phyloP scores from a whole-genome alignment of 2,329 filamentous ascomycete species.

The Ceratocystiopsis sp. region DNA sequence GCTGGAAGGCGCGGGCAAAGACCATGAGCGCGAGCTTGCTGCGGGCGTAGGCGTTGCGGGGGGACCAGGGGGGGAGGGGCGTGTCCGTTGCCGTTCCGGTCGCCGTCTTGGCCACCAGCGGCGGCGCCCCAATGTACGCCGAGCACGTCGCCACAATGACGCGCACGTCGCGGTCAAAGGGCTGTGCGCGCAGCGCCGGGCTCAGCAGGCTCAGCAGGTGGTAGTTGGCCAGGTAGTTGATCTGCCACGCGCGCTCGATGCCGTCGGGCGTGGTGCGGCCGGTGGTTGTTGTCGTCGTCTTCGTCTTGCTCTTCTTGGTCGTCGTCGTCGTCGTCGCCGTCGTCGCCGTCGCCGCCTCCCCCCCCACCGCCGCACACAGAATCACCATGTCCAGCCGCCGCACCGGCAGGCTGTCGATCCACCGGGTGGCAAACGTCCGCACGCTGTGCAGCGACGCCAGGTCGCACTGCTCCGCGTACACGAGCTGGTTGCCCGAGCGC shows the following conservation, averaged over 20 bases:
- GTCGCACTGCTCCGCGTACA: constrained; percentile 92
- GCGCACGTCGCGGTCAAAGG: constrained; percentile 82
- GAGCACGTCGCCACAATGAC: constrained; percentile 77
- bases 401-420: constrained; percentile 90
- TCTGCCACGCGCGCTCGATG: constrained; percentile 77
- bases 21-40: constrained; percentile 69
- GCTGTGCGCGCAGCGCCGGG: constrained; percentile 78
- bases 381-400: constrained; percentile 81
- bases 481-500: constrained; percentile 63
- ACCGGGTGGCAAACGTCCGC: constrained; percentile 85
- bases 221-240: constrained; percentile 93
- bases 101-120: constrained; percentile 27
- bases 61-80: constrained; percentile 34
- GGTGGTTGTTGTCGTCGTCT: constrained; percentile 18
- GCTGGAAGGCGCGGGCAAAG: constrained; percentile 82
- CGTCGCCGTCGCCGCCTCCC: constrained; percentile 35
- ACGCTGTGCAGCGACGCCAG: constrained; percentile 78
- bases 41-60: constrained; percentile 42
- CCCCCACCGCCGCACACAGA: constrained; percentile 50
- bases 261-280: constrained; percentile 51
- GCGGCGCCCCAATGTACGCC: constrained; percentile 64
- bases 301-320: constrained; percentile 17
- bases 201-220: constrained; percentile 83
- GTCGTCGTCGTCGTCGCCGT: constrained; percentile 32
- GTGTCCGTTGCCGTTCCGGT: constrained; percentile 15